phyloP scores from a whole-genome alignment of 352 stramenopile species.

The Phytopythium chamaehyphon region DNA sequence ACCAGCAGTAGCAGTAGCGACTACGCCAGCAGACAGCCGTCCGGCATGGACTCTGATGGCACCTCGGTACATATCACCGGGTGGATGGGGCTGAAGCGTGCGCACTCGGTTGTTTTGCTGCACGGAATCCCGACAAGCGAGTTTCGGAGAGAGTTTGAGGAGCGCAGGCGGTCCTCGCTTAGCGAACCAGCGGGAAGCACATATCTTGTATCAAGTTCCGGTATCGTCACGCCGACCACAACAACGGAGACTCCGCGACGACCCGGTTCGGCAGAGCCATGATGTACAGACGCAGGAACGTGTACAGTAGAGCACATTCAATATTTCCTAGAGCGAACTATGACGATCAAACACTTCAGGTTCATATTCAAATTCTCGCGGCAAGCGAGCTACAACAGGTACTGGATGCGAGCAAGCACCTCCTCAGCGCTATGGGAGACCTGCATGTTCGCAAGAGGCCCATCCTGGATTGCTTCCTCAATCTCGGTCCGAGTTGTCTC shows the following conservation, averaged over 20 bases:
- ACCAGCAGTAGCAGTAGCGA: not conserved
- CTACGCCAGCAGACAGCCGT: not conserved
- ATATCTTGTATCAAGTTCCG: not conserved
- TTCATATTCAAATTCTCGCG: not conserved
- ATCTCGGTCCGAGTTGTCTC: constrained; percentile 13
- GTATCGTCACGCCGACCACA: not conserved
- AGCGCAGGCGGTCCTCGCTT: constrained; percentile 3
- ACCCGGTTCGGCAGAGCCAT: not conserved
- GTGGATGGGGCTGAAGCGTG: constrained; percentile 2
- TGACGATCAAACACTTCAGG: not conserved
- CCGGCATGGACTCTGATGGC: not conserved
- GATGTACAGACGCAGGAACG: not conserved
- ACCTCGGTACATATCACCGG: not conserved
- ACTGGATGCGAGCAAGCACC: constrained; percentile 49
- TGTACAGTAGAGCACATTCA: too few relatives aligned
- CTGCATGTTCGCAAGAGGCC: constrained; percentile 38
- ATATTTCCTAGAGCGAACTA: too few relatives aligned
- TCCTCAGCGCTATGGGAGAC: constrained; percentile 25
- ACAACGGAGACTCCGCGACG: not conserved
- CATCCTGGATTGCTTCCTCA: constrained; percentile 18
- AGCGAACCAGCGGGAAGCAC: not conserved
- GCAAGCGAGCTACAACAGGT: constrained; percentile 45
- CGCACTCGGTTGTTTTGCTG: constrained; percentile 5
- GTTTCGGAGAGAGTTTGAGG: constrained; percentile 4
- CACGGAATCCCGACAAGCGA: constrained; percentile 3